These are phyloP conservation scores for Tricharina praecox DNA, from an alignment of 495 filamentous ascomycete species.

Conservation along the genomic window DNA sequence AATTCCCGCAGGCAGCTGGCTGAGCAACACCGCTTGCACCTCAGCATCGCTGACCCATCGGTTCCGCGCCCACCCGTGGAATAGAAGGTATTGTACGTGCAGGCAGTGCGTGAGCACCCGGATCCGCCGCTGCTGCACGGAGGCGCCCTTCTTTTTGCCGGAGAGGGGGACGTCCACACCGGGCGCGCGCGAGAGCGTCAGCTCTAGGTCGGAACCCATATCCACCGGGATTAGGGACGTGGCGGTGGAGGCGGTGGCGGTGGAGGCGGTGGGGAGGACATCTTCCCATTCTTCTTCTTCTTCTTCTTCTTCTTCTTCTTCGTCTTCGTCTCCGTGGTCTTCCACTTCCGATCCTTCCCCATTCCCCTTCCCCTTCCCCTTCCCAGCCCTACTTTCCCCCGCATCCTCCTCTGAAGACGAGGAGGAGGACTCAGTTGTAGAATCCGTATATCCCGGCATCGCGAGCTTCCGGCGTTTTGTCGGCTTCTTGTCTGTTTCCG, in stretches of 20 bases:
- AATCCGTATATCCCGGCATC: too few relatives aligned
- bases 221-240: too few relatives aligned
- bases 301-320: conserved; percentile 44
- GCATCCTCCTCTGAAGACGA: too few relatives aligned
- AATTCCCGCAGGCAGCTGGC: conserved; percentile 47
- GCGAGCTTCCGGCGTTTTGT: too few relatives aligned
- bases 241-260: conserved; percentile 32
- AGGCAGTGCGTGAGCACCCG: conserved; percentile 64
- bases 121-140: conserved; percentile 64
- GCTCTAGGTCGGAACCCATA: too few relatives aligned
- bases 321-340: conserved; percentile 22
- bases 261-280: conserved; percentile 32
- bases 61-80: conserved; percentile 77
- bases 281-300: conserved; percentile 81
- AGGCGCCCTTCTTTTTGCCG: conserved; percentile 60
- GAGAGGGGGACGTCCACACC: neutral
- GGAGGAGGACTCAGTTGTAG: too few relatives aligned
- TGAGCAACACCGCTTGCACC: conserved; percentile 58
- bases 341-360: too few relatives aligned
- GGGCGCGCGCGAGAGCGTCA: conserved; percentile 48
- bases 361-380: too few relatives aligned
- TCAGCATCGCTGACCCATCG: conserved; percentile 66
- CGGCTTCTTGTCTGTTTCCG: too few relatives aligned
- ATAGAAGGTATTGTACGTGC: conserved; percentile 77
- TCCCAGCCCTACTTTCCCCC: too few relatives aligned